Evolutionary conservation across 495 filamentous ascomycete species (phyloP).

Genomic region (Aspergillus bridgeri): DNA sequence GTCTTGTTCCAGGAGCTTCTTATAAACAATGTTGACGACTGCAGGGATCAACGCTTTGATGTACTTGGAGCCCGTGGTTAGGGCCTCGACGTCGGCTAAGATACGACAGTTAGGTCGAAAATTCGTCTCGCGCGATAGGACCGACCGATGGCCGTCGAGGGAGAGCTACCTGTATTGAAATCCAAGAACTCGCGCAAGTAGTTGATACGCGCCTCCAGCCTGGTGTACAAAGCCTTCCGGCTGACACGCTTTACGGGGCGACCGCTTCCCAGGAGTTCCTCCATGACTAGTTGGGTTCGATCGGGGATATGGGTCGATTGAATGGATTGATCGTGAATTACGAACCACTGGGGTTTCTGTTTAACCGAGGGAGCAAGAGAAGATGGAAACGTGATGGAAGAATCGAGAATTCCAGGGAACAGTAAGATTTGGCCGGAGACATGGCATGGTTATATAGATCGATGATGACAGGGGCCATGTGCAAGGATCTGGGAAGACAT

Average conservation of each 20-base stretch:
- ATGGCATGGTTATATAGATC: slow-evolving; percentile 22
- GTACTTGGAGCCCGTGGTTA: slow-evolving; percentile 63
- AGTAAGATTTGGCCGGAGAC: slow-evolving; percentile 1
- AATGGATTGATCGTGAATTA: background rate
- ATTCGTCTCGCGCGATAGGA: background rate
- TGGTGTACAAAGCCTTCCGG: slow-evolving; percentile 65
- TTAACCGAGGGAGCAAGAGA: background rate
- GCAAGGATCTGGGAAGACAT: slow-evolving; percentile 1
- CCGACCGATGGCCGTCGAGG: background rate
- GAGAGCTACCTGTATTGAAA: slow-evolving; percentile 60
- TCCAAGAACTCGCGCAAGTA: slow-evolving; percentile 72
- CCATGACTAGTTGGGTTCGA: slow-evolving; percentile 14
- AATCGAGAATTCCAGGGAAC: slow-evolving; percentile 6
- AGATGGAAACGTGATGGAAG: slow-evolving; percentile 5
- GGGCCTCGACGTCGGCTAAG: slow-evolving; percentile 64
- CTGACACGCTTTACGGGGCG: slow-evolving; percentile 55
- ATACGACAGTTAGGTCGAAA: background rate
- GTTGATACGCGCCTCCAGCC: slow-evolving; percentile 61
- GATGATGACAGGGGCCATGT: background rate
- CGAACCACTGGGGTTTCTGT: slow-evolving; percentile 15
- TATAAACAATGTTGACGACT: slow-evolving; percentile 69
- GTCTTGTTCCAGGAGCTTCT: slow-evolving; percentile 67
- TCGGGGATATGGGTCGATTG: background rate
- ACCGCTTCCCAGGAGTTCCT: slow-evolving; percentile 17
- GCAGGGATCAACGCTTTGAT: slow-evolving; percentile 71